Conservation (phyloP, 768 basidiomycete genomes). For the Lactarius hengduanensis region DNA sequence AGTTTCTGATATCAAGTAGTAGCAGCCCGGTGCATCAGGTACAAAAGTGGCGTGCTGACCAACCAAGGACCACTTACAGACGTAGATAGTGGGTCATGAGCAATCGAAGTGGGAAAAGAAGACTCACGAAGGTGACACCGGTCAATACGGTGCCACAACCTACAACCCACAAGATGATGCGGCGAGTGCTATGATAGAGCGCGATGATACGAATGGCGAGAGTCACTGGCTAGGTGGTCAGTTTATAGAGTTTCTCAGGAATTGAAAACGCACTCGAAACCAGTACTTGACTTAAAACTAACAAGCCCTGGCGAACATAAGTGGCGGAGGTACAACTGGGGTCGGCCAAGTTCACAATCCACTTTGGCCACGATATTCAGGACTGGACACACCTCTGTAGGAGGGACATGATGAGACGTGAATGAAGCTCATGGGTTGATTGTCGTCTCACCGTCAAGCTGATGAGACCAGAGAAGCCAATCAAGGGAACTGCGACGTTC, state of each 20-base stretch:
- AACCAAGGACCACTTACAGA: slow-evolving; percentile 45
- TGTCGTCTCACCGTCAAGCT: slow-evolving; percentile 20
- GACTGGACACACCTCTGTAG: slow-evolving; percentile 27
- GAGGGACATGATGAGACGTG: background rate
- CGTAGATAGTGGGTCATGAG: background rate
- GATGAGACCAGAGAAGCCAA: slow-evolving; percentile 28
- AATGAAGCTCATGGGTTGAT: background rate
- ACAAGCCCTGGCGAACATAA: slow-evolving; percentile 42
- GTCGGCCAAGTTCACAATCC: background rate
- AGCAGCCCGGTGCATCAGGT: slow-evolving; percentile 28
- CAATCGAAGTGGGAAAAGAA: background rate
- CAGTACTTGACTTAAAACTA: slow-evolving; percentile 46
- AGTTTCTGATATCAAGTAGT: slow-evolving; percentile 20
- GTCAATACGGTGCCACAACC: slow-evolving; percentile 36
- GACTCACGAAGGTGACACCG: slow-evolving; percentile 40
- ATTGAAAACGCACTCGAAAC: slow-evolving; percentile 43
- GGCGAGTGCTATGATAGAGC: slow-evolving; percentile 44
- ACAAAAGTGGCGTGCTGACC: slow-evolving; percentile 34
- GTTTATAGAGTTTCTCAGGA: background rate
- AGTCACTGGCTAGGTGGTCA: slow-evolving; percentile 36
- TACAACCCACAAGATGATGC: slow-evolving; percentile 40
- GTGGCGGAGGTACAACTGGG: slow-evolving; percentile 43
- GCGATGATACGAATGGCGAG: slow-evolving; percentile 51
- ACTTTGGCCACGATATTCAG: background rate
- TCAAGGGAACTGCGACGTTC: slow-evolving; percentile 30